Conservation (phyloP, 169 alveolate genomes). For the Eimeria sp. region DNA sequence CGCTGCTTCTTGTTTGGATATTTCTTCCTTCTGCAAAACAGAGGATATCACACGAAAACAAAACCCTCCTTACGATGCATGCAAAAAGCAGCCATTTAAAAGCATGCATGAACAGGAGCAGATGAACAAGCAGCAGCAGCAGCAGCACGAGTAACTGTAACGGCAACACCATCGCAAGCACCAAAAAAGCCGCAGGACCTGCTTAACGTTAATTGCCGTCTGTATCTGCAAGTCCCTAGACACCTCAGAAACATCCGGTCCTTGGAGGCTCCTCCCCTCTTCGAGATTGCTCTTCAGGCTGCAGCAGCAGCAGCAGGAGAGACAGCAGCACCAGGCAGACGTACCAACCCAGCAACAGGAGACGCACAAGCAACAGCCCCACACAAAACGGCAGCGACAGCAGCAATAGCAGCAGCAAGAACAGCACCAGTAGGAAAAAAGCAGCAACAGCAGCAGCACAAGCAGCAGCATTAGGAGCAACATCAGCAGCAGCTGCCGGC, state of each 20-base stretch:
- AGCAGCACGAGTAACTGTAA: not conserved
- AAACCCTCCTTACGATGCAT: too few species aligned
- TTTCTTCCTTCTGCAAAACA: not conserved
- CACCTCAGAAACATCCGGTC: not conserved
- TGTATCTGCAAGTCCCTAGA: constrained; percentile 35
- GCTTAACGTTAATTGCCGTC: constrained; percentile 42
- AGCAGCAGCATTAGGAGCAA: too few species aligned
- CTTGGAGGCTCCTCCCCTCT: constrained; percentile 5
- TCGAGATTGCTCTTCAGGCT: constrained; percentile 3
- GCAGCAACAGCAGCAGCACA: too few species aligned
- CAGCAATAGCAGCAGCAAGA: too few species aligned
- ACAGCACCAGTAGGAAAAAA: too few species aligned
- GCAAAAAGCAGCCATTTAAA: not conserved
- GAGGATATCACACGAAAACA: too few species aligned
- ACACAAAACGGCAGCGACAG: too few species aligned
- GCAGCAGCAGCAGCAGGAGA: not conserved
- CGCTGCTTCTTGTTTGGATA: constrained; percentile 3
- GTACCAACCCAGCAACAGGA: too few species aligned
- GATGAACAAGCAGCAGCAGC: not conserved
- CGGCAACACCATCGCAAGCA: not conserved
- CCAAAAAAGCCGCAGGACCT: not conserved
- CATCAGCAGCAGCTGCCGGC: not conserved
- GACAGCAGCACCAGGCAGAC: too few species aligned
- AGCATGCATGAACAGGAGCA: not conserved
- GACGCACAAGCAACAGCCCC: too few species aligned